Conservation (phyloP, 805 yeast genomes). For the Saccharomycopsis capsularis region DNA sequence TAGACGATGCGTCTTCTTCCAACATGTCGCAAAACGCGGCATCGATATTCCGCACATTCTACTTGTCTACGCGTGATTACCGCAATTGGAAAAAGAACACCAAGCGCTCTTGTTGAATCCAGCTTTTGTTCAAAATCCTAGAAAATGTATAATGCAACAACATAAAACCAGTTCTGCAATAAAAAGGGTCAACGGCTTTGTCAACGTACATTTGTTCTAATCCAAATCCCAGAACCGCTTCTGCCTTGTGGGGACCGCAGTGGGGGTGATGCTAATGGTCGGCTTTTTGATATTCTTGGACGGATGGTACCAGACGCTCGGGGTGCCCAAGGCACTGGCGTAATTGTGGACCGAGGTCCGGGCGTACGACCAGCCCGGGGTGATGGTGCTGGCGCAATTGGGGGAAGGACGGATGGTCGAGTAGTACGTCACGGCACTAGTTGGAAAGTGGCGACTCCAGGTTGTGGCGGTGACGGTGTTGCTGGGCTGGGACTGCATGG, state of each 20-base stretch:
- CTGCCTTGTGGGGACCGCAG: not conserved
- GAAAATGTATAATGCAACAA: too few relatives aligned
- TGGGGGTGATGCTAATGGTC: not conserved
- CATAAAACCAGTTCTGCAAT: too few relatives aligned
- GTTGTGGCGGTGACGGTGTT: slow-evolving; percentile 55
- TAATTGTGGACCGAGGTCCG: slow-evolving; percentile 55
- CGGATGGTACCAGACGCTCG: slow-evolving; percentile 9
- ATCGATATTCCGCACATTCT: too few relatives aligned
- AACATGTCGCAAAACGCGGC: too few relatives aligned
- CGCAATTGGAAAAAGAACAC: too few relatives aligned
- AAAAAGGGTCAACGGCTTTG: too few relatives aligned
- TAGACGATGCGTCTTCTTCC: too few relatives aligned
- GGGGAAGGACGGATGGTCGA: slow-evolving; percentile 30
- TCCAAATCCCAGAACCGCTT: slow-evolving; percentile 14
- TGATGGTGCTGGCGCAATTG: slow-evolving; percentile 51
- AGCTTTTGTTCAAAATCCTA: too few relatives aligned
- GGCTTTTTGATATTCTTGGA: slow-evolving; percentile 3
- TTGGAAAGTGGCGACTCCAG: slow-evolving; percentile 62
- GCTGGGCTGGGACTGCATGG: slow-evolving; percentile 90
- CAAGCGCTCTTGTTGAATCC: too few relatives aligned
- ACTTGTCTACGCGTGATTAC: too few relatives aligned
- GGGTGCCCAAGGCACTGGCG: slow-evolving; percentile 44
- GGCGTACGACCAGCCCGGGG: slow-evolving; percentile 80
- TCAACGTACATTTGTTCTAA: too few relatives aligned
- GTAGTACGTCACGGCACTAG: slow-evolving; percentile 61